Base-by-base conservation (phyloP, 2,329 filamentous ascomycete genomes). In the Myrmaecium sp. region DNA sequence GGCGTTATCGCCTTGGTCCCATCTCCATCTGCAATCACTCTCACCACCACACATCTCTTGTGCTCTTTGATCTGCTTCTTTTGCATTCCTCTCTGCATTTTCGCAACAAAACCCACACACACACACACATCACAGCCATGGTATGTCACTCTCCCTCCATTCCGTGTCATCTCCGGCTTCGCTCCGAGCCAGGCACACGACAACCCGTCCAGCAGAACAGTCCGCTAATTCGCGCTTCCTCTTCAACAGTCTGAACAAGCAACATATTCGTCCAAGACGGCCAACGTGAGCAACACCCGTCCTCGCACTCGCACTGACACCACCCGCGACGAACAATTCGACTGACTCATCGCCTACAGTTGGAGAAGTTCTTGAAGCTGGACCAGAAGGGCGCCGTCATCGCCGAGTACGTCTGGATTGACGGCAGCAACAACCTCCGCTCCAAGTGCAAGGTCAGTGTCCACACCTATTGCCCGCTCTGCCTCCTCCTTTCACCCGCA, bases 341-440 rank as follows among this genome's bases (percentile, higher is more conserved):
- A n/a, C n/a, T 27, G 12, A 28, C 15, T 12, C 23, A 9, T 7
- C 17, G 30, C 28, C 27, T 37, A 46, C 57, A 93, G 82, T 74
- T 94, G 56, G 63, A 76, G 57, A 94, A 94, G 61, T 95, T 86
- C 69, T 72, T 89, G 60, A 65, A 66, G 49, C 79, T 95, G 47
- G 76, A 83, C 55, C 86, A 95, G 65, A 80, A 77, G 56, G 84
- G 83, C 55, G 64, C 62, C 44, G 66, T 91, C 51, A 89, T 93
- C 58, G 86, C 83, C 50, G 86, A 94, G 64, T 94, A 94, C 62
- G 74, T 94, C 66, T 94, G 86, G 86, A 77, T 94, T 53, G 84
- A 94, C 51, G 66, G 78, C 39, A 58, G 62, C 39, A 83, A 84
- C 53, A 75, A 77, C 47, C 69, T 80, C 43, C 83, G 89, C 47